These are phyloP conservation scores for Penicillium samsonianum DNA, from an alignment of 495 filamentous ascomycete genomes.

Conservation along the genomic window DNA sequence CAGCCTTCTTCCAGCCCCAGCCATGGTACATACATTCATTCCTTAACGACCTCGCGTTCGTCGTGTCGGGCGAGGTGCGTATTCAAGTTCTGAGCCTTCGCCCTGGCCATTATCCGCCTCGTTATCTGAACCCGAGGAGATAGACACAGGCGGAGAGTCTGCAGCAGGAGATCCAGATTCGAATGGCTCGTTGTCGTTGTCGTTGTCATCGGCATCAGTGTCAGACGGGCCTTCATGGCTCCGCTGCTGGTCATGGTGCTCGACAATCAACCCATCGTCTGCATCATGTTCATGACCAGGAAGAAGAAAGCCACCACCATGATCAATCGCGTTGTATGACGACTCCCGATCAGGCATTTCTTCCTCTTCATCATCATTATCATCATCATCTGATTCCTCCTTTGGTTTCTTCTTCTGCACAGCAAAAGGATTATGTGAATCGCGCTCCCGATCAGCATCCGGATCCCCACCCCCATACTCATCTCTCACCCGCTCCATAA, in stretches of 20 bases:
- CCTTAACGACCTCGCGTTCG: constrained; percentile 25
- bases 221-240: neutral
- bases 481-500: constrained; percentile 72
- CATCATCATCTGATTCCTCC: constrained; percentile 9
- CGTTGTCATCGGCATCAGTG: neutral
- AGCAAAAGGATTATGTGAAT: constrained; percentile 44
- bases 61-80: constrained; percentile 26
- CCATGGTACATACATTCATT: neutral
- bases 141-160: neutral
- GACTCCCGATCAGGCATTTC: constrained; percentile 13
- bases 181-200: neutral
- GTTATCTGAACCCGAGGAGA: neutral
- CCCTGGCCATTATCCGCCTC: constrained; percentile 14
- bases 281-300: constrained; percentile 30
- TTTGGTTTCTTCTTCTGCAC: constrained; percentile 15
- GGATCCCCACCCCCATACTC: constrained; percentile 70
- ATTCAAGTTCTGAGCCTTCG: constrained; percentile 16
- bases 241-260: constrained; percentile 23
- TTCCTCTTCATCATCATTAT: constrained; percentile 18
- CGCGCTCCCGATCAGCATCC: constrained; percentile 33
- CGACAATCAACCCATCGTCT: constrained; percentile 36
- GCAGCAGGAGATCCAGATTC: neutral
- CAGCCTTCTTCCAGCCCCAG: no score
- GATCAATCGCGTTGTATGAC: constrained; percentile 27
- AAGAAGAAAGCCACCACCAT: constrained; percentile 39